phyloP scores from a whole-genome alignment of 495 filamentous ascomycete species.

The Aspergillus nanangensis region DNA sequence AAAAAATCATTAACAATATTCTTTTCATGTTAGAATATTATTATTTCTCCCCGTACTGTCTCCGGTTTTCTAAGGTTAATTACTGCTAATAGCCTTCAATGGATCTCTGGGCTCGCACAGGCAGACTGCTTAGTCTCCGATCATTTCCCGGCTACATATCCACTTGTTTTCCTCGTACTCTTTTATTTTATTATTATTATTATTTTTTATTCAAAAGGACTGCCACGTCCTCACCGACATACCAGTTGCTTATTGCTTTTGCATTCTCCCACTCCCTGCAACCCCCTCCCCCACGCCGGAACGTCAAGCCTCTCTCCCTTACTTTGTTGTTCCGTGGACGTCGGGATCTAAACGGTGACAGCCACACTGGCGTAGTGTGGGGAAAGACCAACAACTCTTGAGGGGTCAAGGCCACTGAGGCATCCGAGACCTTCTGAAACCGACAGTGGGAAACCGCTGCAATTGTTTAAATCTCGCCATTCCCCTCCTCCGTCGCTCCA shows the following conservation, averaged over 20 bases:
- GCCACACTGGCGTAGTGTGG: no score
- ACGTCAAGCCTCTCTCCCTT: no score
- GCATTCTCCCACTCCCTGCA: background rate
- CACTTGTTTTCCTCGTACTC: no score
- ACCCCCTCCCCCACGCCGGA: background rate
- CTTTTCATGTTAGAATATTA: background rate
- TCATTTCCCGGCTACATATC: background rate
- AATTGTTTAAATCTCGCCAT: background rate
- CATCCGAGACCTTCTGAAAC: background rate
- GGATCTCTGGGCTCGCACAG: slow-evolving; percentile 1
- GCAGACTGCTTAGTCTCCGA: slow-evolving; percentile 1
- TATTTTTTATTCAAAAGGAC: slow-evolving; percentile 2
- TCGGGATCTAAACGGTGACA: background rate
- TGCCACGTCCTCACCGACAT: no score
- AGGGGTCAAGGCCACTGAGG: no score
- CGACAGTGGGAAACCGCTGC: background rate
- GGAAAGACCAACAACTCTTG: no score
- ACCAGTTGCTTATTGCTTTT: no score
- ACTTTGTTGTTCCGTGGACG: background rate
- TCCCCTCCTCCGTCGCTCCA: background rate
- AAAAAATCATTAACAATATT: background rate
- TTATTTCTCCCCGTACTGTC: background rate
- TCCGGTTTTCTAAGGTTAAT: slow-evolving; percentile 2
- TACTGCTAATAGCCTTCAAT: slow-evolving; percentile 1
- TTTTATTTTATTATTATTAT: background rate